These are phyloP conservation scores for Nothomitra cinnamomea DNA, from an alignment of 2,329 filamentous ascomycete species.

Conservation along the genomic window DNA sequence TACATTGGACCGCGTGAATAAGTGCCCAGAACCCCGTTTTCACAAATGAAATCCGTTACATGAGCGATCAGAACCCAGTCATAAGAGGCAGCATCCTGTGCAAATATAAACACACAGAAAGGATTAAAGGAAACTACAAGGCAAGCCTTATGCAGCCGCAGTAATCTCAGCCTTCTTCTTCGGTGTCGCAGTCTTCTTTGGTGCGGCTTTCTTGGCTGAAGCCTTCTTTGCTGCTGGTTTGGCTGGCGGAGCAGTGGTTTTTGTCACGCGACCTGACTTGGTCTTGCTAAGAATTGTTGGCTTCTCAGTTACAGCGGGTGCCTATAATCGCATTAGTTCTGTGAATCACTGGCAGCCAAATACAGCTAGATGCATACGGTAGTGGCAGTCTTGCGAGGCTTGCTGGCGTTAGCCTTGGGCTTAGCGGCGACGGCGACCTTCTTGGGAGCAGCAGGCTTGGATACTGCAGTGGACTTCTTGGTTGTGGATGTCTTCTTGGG, in stretches of 20 bases:
- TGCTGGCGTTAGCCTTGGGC: constrained; percentile 13
- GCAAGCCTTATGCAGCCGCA: not conserved
- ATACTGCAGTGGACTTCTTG: constrained; percentile 13
- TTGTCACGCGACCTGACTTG: constrained; percentile 72
- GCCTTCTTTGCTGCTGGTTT: constrained; percentile 24
- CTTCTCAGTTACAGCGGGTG: constrained; percentile 51
- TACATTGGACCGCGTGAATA: not conserved
- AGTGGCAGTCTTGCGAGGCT: constrained; percentile 16
- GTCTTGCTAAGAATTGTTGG: constrained; percentile 59
- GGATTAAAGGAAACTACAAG: not conserved
- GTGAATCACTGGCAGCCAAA: too few relatives aligned
- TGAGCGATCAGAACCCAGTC: not conserved
- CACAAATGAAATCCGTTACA: constrained; percentile 5
- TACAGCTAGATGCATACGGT: constrained; percentile 10
- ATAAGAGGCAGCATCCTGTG: not conserved
- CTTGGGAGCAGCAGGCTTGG: constrained; percentile 35
- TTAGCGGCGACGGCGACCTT: constrained; percentile 27
- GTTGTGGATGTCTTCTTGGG: constrained; percentile 21
- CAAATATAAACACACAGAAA: not conserved
- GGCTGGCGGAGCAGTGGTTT: constrained; percentile 37
- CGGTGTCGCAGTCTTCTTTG: constrained; percentile 27
- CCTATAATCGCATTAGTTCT: constrained; percentile 23
- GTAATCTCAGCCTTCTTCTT: constrained; percentile 24
- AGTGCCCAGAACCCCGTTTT: not conserved
- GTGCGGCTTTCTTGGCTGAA: constrained; percentile 26